phyloP scores from a whole-genome alignment of 23 red algal genomes.

The Chondrus crispus region DNA sequence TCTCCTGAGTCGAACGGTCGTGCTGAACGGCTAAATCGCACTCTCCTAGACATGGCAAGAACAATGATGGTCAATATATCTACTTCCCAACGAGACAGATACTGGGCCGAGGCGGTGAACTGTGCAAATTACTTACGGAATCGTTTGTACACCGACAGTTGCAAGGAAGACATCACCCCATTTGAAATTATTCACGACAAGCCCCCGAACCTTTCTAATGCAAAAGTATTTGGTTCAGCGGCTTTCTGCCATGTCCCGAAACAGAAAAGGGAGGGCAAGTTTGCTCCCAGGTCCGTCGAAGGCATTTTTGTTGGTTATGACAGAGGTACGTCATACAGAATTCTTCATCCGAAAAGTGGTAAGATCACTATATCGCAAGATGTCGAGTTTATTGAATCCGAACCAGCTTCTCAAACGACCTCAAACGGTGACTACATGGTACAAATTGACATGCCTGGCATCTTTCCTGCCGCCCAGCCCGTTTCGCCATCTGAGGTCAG shows the following conservation, averaged over 20 bases:
- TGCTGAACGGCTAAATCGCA: not conserved
- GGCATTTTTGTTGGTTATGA: not conserved
- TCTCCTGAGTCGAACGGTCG: not conserved
- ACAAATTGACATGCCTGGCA: not conserved
- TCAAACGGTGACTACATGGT: too few species aligned
- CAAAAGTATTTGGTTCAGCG: not conserved
- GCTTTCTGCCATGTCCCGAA: not conserved
- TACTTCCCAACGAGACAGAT: not conserved
- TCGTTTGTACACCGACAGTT: not conserved
- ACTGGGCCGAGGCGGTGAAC: not conserved
- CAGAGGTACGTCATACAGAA: not conserved
- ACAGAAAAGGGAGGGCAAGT: not conserved
- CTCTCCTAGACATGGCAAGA: not conserved
- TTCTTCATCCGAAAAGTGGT: not conserved
- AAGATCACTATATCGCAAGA: not conserved
- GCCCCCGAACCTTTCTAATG: not conserved
- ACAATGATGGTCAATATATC: not conserved
- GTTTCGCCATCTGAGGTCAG: too few species aligned
- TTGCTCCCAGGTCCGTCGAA: not conserved
- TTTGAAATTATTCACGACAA: not conserved
- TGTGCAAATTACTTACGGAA: not conserved
- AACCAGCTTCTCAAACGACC: too few species aligned
- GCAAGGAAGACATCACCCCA: not conserved
- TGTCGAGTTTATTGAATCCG: not conserved
- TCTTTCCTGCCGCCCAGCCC: too few species aligned